Percentiles rank a stretch among this genome's conserved stretches.
Evolutionary conservation across 2,329 filamentous ascomycete genomes (phyloP).

Genomic region (Biscogniauxia sp.): DNA sequence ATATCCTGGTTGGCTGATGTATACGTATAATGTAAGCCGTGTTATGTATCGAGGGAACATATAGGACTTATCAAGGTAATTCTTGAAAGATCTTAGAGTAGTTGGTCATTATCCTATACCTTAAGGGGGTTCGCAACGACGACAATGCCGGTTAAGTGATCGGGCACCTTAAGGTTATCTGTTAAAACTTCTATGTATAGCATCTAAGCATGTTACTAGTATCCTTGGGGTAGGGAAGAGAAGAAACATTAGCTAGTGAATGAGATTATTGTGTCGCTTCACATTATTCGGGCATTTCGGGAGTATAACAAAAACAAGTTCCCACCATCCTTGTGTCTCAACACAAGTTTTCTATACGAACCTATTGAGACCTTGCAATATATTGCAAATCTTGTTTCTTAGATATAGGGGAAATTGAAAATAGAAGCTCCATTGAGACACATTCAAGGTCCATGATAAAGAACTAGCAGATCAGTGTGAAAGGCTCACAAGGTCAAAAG

Average conservation of each 20-base stretch:
- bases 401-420: constrained; percentile 6
- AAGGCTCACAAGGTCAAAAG: constrained; percentile 1
- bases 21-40: too few species aligned
- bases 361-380: constrained; percentile 23
- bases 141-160: too few species aligned
- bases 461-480: neutral
- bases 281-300: constrained; percentile 34
- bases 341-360: constrained; percentile 8
- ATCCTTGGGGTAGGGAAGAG: constrained; percentile 35
- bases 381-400: constrained; percentile 10
- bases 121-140: too few species aligned
- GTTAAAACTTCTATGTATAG: constrained; percentile 28
- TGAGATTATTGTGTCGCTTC: constrained; percentile 36
- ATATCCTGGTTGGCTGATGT: too few species aligned
- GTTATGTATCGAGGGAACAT: too few species aligned
- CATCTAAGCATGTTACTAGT: constrained; percentile 27
- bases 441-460: constrained; percentile 15
- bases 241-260: constrained; percentile 36
- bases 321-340: constrained; percentile 19
- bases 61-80: too few species aligned
- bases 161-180: constrained; percentile 16
- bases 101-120: too few species aligned
- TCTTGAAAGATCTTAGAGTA: too few species aligned
- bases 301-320: constrained; percentile 16
- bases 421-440: constrained; percentile 15